Conservation (phyloP, 1,284 basidiomycete genomes). For the Cryptococcus neoformans region DNA sequence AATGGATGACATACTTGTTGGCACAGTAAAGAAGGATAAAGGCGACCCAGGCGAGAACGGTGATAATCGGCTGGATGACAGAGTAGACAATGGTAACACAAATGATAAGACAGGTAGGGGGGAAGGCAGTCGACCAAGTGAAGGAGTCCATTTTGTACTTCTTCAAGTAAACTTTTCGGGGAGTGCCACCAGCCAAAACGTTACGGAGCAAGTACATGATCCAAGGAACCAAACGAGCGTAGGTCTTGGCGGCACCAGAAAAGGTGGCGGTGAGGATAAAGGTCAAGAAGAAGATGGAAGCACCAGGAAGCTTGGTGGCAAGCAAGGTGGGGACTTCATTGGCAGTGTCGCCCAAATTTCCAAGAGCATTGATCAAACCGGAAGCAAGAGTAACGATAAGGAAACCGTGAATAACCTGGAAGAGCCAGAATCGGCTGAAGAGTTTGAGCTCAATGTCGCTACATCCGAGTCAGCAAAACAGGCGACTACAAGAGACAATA, state of each 20-base stretch:
- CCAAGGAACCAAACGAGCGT: constrained; percentile 73
- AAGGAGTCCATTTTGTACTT: constrained; percentile 40
- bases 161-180: constrained; percentile 56
- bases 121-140: constrained; percentile 40
- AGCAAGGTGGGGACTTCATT: constrained; percentile 61
- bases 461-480: constrained; percentile 56
- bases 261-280: constrained; percentile 57
- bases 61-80: constrained; percentile 49
- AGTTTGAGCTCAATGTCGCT: constrained; percentile 83
- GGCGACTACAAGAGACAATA: constrained; percentile 52
- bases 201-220: constrained; percentile 82
- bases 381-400: constrained; percentile 77
- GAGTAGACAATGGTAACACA: constrained; percentile 49
- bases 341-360: constrained; percentile 60
- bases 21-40: constrained; percentile 43
- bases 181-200: constrained; percentile 80
- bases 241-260: constrained; percentile 69
- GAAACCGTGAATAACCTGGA: constrained; percentile 90
- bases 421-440: constrained; percentile 88
- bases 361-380: constrained; percentile 71
- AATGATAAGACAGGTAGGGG: constrained; percentile 41
- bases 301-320: constrained; percentile 71
- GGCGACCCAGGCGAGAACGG: constrained; percentile 37
- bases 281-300: constrained; percentile 93
- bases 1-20: constrained; percentile 49